Percentiles rank a stretch among this genome's conserved stretches.
Evolutionary conservation across 2,329 filamentous ascomycete genomes (phyloP).

Genomic region (Paecilomyces variotii): DNA sequence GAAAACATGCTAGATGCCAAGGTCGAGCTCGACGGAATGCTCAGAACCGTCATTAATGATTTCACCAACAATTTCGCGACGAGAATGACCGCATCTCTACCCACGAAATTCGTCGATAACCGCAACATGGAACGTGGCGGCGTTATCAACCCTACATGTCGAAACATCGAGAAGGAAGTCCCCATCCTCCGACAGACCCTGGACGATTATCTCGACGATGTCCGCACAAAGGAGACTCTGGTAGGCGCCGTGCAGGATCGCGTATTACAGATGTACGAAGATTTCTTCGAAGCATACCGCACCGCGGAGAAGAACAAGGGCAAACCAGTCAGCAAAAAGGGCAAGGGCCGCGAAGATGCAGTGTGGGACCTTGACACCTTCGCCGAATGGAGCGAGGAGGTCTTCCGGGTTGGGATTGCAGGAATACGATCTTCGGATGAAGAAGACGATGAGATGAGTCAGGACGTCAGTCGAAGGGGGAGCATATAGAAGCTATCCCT

Average conservation of each 20-base stretch:
- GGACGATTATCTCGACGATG: constrained; percentile 56
- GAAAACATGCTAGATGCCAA: constrained; percentile 67
- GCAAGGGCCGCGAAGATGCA: constrained; percentile 54
- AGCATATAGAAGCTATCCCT: neutral
- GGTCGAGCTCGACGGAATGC: constrained; percentile 56
- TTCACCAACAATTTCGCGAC: constrained; percentile 53
- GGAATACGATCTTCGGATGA: constrained; percentile 24
- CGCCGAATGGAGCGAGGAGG: constrained; percentile 51
- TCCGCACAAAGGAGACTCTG: constrained; percentile 57
- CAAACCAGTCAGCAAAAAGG: constrained; percentile 38
- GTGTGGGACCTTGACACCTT: constrained; percentile 60
- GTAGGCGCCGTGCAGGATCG: constrained; percentile 59
- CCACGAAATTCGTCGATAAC: constrained; percentile 28
- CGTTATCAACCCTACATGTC: constrained; percentile 42
- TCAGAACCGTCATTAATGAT: constrained; percentile 57
- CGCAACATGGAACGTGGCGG: constrained; percentile 30
- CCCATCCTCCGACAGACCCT: constrained; percentile 48
- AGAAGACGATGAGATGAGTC: constrained; percentile 7
- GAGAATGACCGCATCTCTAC: constrained; percentile 48
- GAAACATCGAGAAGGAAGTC: constrained; percentile 51
- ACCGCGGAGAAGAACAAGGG: constrained; percentile 33
- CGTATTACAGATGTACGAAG: constrained; percentile 55
- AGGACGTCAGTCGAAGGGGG: constrained; percentile 4
- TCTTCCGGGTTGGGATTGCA: constrained; percentile 49
- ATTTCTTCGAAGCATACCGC: constrained; percentile 50